A percentile compares a stretch with the other conserved stretches of the same genome.
These are phyloP conservation scores for Mycena citricolor DNA, from an alignment of 1,284 basidiomycete species.

Conservation along the genomic window DNA sequence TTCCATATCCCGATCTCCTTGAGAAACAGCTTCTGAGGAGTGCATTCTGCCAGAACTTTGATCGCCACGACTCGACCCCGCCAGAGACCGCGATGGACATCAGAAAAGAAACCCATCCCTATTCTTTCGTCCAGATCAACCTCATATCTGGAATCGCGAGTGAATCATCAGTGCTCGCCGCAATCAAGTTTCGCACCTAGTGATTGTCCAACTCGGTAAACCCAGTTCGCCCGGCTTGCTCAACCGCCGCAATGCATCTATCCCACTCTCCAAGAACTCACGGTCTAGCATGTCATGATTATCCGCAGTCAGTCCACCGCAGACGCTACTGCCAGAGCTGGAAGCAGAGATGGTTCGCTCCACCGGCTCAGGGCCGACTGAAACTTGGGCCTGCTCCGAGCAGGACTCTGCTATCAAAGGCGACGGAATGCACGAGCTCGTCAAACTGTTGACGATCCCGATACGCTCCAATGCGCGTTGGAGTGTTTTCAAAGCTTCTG, in stretches of 20 bases:
- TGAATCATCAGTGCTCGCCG: background rate
- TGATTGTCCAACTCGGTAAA: constrained; percentile 75
- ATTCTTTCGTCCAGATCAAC: constrained; percentile 64
- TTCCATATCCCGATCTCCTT: constrained; percentile 55
- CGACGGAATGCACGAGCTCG: constrained; percentile 15
- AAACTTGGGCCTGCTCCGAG: no score
- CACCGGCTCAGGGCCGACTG: constrained; percentile 9
- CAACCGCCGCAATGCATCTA: constrained; percentile 56
- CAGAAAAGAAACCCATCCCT: constrained; percentile 67
- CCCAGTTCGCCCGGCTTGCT: constrained; percentile 31
- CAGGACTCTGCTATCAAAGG: constrained; percentile 5
- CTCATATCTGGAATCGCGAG: constrained; percentile 43
- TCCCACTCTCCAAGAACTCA: constrained; percentile 47
- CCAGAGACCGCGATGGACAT: constrained; percentile 71
- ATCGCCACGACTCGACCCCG: constrained; percentile 56
- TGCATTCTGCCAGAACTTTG: constrained; percentile 50
- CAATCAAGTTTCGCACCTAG: constrained; percentile 38
- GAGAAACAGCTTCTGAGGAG: constrained; percentile 50
- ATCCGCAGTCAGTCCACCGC: background rate
- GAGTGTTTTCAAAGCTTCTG: constrained; percentile 78
- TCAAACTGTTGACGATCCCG: constrained; percentile 14
- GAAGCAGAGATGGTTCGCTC: constrained; percentile 22
- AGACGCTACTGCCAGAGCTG: constrained; percentile 19
- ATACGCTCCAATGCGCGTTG: constrained; percentile 63
- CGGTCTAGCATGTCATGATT: constrained; percentile 35